phyloP scores from a whole-genome alignment of 164 flowering plant genomes.

The Protea cynaroides region DNA sequence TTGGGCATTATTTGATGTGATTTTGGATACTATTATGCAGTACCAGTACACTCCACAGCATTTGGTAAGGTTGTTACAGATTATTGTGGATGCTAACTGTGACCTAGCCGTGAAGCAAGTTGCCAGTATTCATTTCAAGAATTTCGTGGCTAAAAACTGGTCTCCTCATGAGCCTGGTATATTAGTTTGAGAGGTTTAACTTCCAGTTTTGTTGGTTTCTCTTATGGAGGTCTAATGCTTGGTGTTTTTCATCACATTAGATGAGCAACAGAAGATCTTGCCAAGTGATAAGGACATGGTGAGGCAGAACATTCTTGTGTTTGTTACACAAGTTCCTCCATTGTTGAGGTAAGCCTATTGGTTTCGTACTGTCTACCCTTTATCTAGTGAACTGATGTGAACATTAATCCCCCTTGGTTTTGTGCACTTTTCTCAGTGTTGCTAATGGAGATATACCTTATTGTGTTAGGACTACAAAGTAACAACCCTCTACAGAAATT shows the following conservation, averaged over 20 bases:
- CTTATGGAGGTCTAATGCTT: background rate
- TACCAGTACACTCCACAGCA: conserved; percentile 83
- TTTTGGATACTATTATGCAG: conserved; percentile 34
- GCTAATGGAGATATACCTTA: background rate
- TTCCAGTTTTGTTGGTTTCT: background rate
- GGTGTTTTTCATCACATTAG: conserved; percentile 25
- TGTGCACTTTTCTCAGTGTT: no score
- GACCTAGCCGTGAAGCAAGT: conserved; percentile 83
- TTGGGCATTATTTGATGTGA: conserved; percentile 1
- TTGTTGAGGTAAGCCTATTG: conserved; percentile 61
- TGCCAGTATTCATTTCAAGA: conserved; percentile 95
- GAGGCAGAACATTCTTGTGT: conserved; percentile 71
- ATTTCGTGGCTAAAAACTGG: conserved; percentile 92
- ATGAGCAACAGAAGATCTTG: conserved; percentile 61
- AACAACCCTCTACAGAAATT: no score
- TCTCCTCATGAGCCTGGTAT: conserved; percentile 78
- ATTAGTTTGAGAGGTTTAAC: background rate
- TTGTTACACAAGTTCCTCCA: conserved; percentile 71
- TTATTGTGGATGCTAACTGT: conserved; percentile 76
- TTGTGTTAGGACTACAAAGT: no score
- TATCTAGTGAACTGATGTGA: background rate
- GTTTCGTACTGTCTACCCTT: background rate
- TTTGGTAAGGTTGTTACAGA: conserved; percentile 81
- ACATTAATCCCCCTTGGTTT: background rate
- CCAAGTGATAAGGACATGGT: conserved; percentile 71